Base-by-base conservation (phyloP, 176 grass and related monocot species). In the Luzula sylvatica region DNA sequence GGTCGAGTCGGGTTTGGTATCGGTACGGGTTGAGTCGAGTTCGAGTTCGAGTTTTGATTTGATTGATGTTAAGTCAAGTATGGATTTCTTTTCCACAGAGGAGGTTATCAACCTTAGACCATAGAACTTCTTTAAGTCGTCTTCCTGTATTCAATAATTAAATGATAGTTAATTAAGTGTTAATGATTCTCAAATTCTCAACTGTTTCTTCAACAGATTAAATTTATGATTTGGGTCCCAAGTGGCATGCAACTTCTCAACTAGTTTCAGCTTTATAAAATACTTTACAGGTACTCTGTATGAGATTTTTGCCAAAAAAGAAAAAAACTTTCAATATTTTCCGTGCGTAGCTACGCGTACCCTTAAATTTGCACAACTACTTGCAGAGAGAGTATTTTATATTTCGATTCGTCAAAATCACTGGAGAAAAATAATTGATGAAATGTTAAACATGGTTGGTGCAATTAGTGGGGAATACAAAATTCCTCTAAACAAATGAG, bases 31-130 rank as follows among this genome's bases (percentile, higher is more conserved):
- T 2, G 92, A 87, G 38, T 90, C 85, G 5, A 19, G 27, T 26
- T 93, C 87, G 23, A 82, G 40, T 65, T 52, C 72, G 41, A 68
- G 45, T 11, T 15, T 75, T 24, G 80, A 55, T 5, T 21, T 73
- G 7, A 73, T 55, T 20, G 42, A 59, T 25, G 11, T 60, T 50
- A 53, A 21, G 71, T 80, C 74, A n/a, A n/a, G n/a, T n/a, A 74
- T 73, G 13, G 55, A 74, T 53, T 90, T 98, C 75, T 75, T 96
- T 52, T 80, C 48, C 30, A 98, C 35, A 27, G 92, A 98, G 20
- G 92, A 90, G 5, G 86, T 98, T 65, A 75, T 61, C 61, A 75
- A 80, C 7, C 48, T 32, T 44, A 98, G 20, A 5, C 64, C 68
- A 61, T 90, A 83, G 56, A 79, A 78, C 40, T 61, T 73, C 32